Base-by-base conservation (phyloP, 129 eudicot species). In the Tagetes erecta region DNA sequence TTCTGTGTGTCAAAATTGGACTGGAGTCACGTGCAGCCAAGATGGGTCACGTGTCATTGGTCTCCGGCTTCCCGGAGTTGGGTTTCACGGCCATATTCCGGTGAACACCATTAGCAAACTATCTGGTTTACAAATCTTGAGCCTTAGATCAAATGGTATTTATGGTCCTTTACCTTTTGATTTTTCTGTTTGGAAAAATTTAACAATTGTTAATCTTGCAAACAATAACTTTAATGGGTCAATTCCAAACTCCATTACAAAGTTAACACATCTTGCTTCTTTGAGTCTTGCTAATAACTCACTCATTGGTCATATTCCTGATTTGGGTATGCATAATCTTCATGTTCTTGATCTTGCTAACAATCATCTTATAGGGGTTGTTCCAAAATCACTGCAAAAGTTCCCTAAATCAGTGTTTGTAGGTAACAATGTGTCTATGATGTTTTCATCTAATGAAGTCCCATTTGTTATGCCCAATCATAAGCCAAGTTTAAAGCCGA, bases 121-220 rank as follows among this genome's bases (percentile, higher is more conserved):
- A 44, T 84, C 96, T 67, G 89, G 84, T 44, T 81, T 93, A 83
- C 92, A 90, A 92, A 86, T 90, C 89, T 81, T 93, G 68, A 93
- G 98, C 80, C 92, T 93, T 42, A 85, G 98, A 83, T 84, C 96
- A 59, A 93, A 93, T 80, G 88, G 87, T 69, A 90, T 93, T 53
- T 67, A 74, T 75, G 98, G 98, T 33, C 40, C 80, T 13, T 93
- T 93, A 80, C 96, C 95, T 57, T 36, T 75, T 58, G 85, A 93
- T 78, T 90, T 93, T 81, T 84, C 96, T 59, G 83, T 72, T 70
- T 93, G 98, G 98, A 80, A 76, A 60, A 89, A 87, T 70, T 84
- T 93, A 3, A 86, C 84, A 3, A 81, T 82, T 56, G 76, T 93
- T 75, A 86, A 93, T 77, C 79, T 92, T 87, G 87, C 95, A 1